Conservation (phyloP, 257 asterid species). For the Lycium ferocissimum region DNA sequence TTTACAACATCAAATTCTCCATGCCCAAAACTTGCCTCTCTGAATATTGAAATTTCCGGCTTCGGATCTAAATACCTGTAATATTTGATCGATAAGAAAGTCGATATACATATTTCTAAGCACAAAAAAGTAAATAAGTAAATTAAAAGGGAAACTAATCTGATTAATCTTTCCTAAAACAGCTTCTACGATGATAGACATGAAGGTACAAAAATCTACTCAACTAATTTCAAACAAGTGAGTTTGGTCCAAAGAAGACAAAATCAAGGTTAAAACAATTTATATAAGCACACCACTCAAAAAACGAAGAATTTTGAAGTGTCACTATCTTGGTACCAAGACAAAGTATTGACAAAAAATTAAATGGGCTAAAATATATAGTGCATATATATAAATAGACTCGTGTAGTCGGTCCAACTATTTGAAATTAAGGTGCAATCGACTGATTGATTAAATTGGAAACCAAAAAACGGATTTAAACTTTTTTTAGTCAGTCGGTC, state of each 20-base stretch:
- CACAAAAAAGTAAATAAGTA: not conserved
- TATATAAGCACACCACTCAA: too few species aligned
- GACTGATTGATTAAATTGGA: not conserved
- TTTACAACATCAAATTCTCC: conserved; percentile 64
- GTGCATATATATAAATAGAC: not conserved
- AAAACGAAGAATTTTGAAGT: too few species aligned
- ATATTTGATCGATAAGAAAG: not conserved
- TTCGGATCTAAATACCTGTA: conserved; percentile 61
- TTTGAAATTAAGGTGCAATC: not conserved
- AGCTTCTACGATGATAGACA: not conserved
- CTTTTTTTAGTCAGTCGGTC: too few species aligned
- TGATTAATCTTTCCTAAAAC: not conserved
- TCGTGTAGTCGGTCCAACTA: not conserved
- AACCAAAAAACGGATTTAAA: too few species aligned
- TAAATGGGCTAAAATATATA: not conserved
- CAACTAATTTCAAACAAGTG: not conserved
- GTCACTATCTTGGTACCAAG: not conserved
- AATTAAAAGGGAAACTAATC: not conserved
- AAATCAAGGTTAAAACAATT: not conserved
- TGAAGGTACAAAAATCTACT: not conserved
- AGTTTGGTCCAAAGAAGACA: not conserved
- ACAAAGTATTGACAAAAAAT: not conserved
- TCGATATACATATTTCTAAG: not conserved
- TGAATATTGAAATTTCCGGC: conserved; percentile 62
- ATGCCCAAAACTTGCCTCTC: conserved; percentile 94